A percentile compares a stretch with the other conserved stretches of the same genome.
Conservation (phyloP, 176 grass and related monocot genomes). For the Carex parvula region DNA sequence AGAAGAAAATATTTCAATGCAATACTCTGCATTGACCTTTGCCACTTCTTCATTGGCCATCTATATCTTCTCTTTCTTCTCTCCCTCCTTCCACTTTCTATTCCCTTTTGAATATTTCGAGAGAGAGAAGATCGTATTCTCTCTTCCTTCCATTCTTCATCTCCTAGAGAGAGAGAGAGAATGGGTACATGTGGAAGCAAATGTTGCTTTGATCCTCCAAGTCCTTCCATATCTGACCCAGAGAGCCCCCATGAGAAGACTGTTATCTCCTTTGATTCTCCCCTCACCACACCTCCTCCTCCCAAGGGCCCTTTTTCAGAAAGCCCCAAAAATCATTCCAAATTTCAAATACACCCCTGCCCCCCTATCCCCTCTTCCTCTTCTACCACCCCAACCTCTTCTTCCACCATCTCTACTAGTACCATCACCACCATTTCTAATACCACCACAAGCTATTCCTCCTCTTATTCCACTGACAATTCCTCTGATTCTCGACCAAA, state of each 20-base stretch:
- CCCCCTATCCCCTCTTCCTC: constrained; percentile 6
- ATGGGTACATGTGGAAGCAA: constrained; percentile 32
- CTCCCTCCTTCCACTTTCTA: neutral
- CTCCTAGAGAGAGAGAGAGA: neutral
- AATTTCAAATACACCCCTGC: constrained; percentile 22
- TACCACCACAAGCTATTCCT: constrained; percentile 4
- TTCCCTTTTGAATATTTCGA: neutral
- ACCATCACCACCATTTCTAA: neutral
- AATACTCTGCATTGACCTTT: constrained; percentile 15
- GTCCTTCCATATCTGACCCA: constrained; percentile 2
- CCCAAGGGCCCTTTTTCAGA: constrained; percentile 18
- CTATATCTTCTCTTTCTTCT: neutral
- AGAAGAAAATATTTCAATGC: neutral
- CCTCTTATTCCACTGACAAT: neutral
- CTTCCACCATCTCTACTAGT: neutral
- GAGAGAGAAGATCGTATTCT: neutral
- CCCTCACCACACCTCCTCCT: neutral
- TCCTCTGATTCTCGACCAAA: neutral
- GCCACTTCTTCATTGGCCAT: constrained; percentile 11
- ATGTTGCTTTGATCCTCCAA: constrained; percentile 14
- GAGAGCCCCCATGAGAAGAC: constrained; percentile 13
- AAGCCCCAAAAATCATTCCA: constrained; percentile 17
- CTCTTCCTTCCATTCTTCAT: neutral
- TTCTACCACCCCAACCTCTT: neutral
- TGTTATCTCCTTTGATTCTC: neutral